Conservation (phyloP, 2,329 filamentous ascomycete species). For the Aspergillus phoenicis region DNA sequence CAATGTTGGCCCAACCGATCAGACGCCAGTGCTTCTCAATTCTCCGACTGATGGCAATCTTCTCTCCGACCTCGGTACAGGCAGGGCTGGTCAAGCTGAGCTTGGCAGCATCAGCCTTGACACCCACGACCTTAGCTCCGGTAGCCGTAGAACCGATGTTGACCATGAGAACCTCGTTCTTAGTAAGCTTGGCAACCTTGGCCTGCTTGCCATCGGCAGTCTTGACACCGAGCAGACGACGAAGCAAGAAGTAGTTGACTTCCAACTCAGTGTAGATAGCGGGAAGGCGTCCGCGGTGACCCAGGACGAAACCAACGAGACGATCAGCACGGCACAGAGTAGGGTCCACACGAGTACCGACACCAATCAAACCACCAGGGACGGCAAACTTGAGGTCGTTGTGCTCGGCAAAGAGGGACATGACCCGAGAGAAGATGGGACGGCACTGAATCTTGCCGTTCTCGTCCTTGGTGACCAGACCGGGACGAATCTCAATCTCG, state of each 20-base stretch:
- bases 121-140: constrained; percentile 93
- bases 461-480: constrained; percentile 94
- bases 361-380: constrained; percentile 95
- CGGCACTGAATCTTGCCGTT: constrained; percentile 93
- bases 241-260: constrained; percentile 98
- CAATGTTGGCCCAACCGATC: constrained; percentile 86
- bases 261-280: constrained; percentile 98
- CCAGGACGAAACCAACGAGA: constrained; percentile 95
- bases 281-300: constrained; percentile 87
- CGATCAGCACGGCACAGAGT: constrained; percentile 98
- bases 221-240: constrained; percentile 91
- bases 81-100: constrained; percentile 88
- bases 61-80: constrained; percentile 96
- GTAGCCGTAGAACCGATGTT: constrained; percentile 98
- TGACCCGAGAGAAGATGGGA: constrained; percentile 93
- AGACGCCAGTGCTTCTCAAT: constrained; percentile 99
- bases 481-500: constrained; percentile 98
- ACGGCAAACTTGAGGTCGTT: constrained; percentile 99
- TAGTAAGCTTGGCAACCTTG: constrained; percentile 96
- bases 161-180: constrained; percentile 99
- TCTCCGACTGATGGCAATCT: constrained; percentile 92
- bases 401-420: constrained; percentile 94
- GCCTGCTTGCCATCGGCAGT: constrained; percentile 98
- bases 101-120: constrained; percentile 97
- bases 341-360: constrained; percentile 94